These are phyloP conservation scores for Picea sitchensis DNA, from an alignment of 75 land plant genomes.

Conservation along the genomic window DNA sequence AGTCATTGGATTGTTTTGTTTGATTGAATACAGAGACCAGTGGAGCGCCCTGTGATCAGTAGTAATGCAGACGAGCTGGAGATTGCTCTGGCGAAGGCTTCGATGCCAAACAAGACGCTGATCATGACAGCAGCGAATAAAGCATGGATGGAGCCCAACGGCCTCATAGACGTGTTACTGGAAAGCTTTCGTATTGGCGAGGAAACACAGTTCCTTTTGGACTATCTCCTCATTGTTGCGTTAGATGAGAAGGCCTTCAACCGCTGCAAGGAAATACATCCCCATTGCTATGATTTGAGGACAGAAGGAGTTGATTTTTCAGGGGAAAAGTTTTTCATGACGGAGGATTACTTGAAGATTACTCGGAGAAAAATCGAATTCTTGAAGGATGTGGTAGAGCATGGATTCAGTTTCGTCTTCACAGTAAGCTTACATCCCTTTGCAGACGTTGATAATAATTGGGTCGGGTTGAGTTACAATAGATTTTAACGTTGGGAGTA, in stretches of 20 bases:
- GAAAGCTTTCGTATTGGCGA: conserved; percentile 35
- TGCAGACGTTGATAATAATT: conserved; percentile 24
- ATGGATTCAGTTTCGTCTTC: conserved; percentile 43
- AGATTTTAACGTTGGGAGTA: too few relatives aligned
- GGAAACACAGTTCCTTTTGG: conserved; percentile 23
- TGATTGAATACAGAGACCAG: too few relatives aligned
- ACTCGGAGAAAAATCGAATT: conserved; percentile 88
- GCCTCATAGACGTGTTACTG: conserved; percentile 52
- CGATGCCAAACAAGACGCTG: conserved; percentile 43
- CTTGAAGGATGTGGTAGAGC: conserved; percentile 50
- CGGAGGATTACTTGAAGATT: conserved; percentile 69
- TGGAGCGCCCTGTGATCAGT: too few relatives aligned
- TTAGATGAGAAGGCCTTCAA: conserved; percentile 37
- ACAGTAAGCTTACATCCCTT: neutral
- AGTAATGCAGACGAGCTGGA: conserved; percentile 7
- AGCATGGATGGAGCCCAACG: conserved; percentile 53
- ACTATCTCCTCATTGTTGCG: conserved; percentile 46
- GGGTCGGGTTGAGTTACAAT: conserved; percentile 34
- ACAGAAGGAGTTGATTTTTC: conserved; percentile 40
- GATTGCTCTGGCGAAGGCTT: conserved; percentile 21
- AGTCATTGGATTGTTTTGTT: too few relatives aligned
- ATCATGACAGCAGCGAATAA: conserved; percentile 49
- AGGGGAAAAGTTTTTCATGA: conserved; percentile 43
- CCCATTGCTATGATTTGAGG: conserved; percentile 21
- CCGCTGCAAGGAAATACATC: conserved; percentile 26